Base-by-base conservation (phyloP, 257 asterid genomes). In the Solanum chiquidenum region DNA sequence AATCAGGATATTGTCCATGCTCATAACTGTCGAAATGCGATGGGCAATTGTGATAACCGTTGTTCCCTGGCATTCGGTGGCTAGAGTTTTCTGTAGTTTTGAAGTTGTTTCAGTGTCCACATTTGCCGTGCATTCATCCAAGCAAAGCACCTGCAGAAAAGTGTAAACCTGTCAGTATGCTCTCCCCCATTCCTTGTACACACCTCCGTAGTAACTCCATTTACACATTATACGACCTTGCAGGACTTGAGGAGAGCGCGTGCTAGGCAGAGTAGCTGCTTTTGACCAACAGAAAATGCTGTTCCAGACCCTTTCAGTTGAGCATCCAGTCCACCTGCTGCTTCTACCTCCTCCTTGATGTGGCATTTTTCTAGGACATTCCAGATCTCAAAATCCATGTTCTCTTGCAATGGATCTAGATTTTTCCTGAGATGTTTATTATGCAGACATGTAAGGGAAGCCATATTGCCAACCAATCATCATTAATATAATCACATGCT, bases 241-340 rank as follows among this genome's bases (percentile, higher is more conserved):
- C 96, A 93, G 88, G 98, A 90, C 90, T 94, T 96, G 86, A 96
- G 97, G 86, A 94, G 97, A 20, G 98, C 95, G 2, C 99, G 98
- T 46, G 98, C 98, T 76, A 96, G 98, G 92, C 99, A 96, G 21
- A 96, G 92, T 84, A 96, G 98, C 91, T 96, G 99, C n/a, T 93
- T 92, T 88, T 96, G 99, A 90, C 99, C 99, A n/a, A 96, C 98
- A 52, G 98, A 95, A 87, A 96, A 95, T 40, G 97, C 90, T n/a
- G 94, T 75, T 77, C 99, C 99, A 0, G 94, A 92, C 84, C 94
- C 99, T 89, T 92, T 95, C 58, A 96, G 95, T 58, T 90, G 95
- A 73, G 91, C 87, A 87, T 92, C 94, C 86, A 96, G 91, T 72
- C 99, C 99, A 86, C 99, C 98, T 52, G 92, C 93, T 27, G 95